Conservation (phyloP, 768 basidiomycete species). For the Lentinus tigrinus region DNA sequence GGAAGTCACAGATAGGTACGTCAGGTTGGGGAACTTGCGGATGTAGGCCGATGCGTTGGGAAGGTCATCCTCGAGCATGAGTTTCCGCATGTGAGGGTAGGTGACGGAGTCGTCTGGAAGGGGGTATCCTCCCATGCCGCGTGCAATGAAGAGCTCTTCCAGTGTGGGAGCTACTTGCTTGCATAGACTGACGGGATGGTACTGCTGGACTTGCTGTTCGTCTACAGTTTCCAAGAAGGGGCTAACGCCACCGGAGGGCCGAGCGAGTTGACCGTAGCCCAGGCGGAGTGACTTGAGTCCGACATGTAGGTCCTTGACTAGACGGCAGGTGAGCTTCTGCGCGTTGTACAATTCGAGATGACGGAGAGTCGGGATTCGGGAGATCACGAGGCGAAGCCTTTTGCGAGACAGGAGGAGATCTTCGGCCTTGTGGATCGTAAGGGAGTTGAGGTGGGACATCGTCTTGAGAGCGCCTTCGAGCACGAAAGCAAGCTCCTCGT, state of each 20-base stretch:
- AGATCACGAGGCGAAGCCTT: no score
- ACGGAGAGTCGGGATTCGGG: neutral
- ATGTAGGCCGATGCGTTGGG: neutral
- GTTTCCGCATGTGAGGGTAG: neutral
- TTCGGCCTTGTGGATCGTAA: no score
- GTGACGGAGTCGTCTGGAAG: no score
- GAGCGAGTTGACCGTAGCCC: neutral
- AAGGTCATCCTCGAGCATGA: neutral
- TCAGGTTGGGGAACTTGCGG: neutral
- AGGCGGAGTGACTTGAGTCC: neutral
- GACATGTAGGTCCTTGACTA: neutral
- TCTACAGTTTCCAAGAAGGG: neutral
- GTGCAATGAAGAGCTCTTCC: neutral
- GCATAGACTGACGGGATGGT: neutral
- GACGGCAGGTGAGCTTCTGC: neutral
- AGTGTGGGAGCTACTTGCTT: neutral
- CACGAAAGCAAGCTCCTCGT: no score
- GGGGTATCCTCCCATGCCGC: no score
- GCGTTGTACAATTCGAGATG: neutral
- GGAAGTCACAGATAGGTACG: neutral
- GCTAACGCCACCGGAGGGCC: neutral
- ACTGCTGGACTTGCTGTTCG: neutral
- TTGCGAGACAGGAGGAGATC: no score
- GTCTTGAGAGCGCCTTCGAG: no score
- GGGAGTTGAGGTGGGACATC: no score